Evolutionary conservation across 345 rosid genomes (phyloP).

Genomic region (Cardiospermum halicacabum): DNA sequence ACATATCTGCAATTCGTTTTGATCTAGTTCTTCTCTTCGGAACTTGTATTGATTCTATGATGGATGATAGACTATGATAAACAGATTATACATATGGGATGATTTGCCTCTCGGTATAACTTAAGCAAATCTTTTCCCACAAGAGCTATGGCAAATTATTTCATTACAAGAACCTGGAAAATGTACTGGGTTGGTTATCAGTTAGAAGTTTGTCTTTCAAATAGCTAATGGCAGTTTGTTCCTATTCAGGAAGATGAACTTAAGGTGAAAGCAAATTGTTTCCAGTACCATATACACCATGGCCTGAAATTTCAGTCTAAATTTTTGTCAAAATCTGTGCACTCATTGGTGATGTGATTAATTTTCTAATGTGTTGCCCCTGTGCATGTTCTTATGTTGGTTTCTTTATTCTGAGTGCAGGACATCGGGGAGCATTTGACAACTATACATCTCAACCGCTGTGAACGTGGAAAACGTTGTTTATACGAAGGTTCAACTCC

Average conservation of each 20-base stretch:
- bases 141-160: neutral
- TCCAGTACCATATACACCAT: neutral
- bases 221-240: neutral
- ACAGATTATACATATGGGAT: neutral
- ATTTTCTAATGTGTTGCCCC: neutral
- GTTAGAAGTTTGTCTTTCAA: neutral
- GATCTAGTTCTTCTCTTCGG: too few relatives aligned
- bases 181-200: neutral
- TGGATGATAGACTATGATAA: neutral
- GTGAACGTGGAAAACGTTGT: constrained; percentile 82
- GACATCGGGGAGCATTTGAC: constrained; percentile 82
- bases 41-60: neutral
- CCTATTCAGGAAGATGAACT: neutral
- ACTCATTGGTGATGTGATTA: neutral
- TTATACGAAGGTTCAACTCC: constrained; percentile 81
- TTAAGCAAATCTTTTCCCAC: neutral
- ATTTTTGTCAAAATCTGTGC: neutral
- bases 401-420: constrained; percentile 29
- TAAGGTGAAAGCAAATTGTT: neutral
- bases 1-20: neutral
- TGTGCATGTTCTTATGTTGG: neutral
- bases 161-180: neutral
- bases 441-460: constrained; percentile 61
- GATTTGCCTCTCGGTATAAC: neutral
- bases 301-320: neutral